Conservation (phyloP, 345 rosid species). For the Pistacia integerrima region DNA sequence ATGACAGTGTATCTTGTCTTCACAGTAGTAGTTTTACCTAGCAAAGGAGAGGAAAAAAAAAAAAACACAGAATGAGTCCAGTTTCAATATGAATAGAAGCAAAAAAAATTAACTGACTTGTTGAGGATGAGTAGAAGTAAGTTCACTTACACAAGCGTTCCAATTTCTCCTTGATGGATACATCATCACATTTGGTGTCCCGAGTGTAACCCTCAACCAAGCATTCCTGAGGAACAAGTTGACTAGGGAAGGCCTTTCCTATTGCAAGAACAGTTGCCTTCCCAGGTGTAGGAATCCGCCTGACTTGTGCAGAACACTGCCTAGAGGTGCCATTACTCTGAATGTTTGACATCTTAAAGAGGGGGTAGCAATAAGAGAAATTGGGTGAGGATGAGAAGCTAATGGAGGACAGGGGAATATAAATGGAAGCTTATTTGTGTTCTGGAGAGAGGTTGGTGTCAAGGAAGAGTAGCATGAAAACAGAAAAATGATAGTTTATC, state of each 20-base stretch:
- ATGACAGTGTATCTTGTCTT: slow-evolving; percentile 91
- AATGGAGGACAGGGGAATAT: slow-evolving; percentile 31
- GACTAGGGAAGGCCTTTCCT: slow-evolving; percentile 90
- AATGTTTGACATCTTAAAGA: slow-evolving; percentile 42
- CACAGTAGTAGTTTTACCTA: slow-evolving; percentile 94
- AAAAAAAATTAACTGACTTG: too few species aligned
- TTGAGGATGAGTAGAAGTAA: neutral
- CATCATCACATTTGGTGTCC: slow-evolving; percentile 81
- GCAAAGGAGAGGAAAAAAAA: slow-evolving; percentile 21
- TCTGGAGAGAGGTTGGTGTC: slow-evolving; percentile 67
- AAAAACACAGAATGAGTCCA: neutral
- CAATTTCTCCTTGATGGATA: slow-evolving; percentile 72
- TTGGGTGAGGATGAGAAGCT: slow-evolving; percentile 8
- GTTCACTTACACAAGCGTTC: slow-evolving; percentile 74
- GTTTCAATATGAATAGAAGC: neutral
- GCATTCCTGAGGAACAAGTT: slow-evolving; percentile 77
- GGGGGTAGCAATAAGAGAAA: slow-evolving; percentile 18
- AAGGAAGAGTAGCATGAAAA: slow-evolving; percentile 48
- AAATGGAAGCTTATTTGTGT: slow-evolving; percentile 38
- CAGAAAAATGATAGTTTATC: slow-evolving; percentile 28
- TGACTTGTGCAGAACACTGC: slow-evolving; percentile 22
- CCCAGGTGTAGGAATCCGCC: slow-evolving; percentile 61
- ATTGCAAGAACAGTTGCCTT: slow-evolving; percentile 90
- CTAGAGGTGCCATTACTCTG: slow-evolving; percentile 31
- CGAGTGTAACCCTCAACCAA: slow-evolving; percentile 88